Conservation (phyloP, 495 filamentous ascomycete genomes). For the Daldinia caldariorum region DNA sequence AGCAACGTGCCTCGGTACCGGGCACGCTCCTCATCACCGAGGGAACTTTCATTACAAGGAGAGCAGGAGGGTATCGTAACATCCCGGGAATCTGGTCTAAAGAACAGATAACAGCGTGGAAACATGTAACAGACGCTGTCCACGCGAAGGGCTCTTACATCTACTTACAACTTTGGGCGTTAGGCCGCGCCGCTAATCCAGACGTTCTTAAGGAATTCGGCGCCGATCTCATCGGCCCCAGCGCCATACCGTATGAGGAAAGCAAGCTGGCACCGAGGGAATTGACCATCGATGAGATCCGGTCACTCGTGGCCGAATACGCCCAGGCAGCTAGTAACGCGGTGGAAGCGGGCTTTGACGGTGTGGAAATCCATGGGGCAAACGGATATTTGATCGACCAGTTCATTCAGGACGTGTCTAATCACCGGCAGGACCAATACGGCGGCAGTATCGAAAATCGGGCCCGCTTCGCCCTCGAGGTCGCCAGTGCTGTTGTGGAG, state of each 20-base stretch:
- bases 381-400: conserved; percentile 81
- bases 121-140: conserved; percentile 65
- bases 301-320: conserved; percentile 59
- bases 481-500: conserved; percentile 62
- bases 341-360: conserved; percentile 74
- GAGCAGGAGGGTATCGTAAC: conserved; percentile 52
- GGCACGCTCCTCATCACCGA: conserved; percentile 72
- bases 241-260: conserved; percentile 55
- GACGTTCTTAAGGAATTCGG: conserved; percentile 49
- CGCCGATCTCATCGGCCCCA: conserved; percentile 54
- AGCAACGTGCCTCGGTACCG: conserved; percentile 64
- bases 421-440: conserved; percentile 70
- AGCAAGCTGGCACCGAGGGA: conserved; percentile 56
- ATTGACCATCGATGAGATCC: conserved; percentile 66
- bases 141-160: conserved; percentile 69
- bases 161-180: conserved; percentile 68
- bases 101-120: conserved; percentile 68
- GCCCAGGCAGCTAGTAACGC: conserved; percentile 67
- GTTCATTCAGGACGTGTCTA: conserved; percentile 69
- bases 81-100: conserved; percentile 66
- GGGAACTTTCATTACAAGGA: conserved; percentile 58
- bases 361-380: conserved; percentile 76
- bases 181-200: conserved; percentile 48
- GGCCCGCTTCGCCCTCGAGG: conserved; percentile 67
- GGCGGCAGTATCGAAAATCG: conserved; percentile 76